Evolutionary conservation across 2,329 filamentous ascomycete genomes (phyloP), one percentile per base, ranked within the genome.

Genomic region (Gnomoniopsis sp.): DNA sequence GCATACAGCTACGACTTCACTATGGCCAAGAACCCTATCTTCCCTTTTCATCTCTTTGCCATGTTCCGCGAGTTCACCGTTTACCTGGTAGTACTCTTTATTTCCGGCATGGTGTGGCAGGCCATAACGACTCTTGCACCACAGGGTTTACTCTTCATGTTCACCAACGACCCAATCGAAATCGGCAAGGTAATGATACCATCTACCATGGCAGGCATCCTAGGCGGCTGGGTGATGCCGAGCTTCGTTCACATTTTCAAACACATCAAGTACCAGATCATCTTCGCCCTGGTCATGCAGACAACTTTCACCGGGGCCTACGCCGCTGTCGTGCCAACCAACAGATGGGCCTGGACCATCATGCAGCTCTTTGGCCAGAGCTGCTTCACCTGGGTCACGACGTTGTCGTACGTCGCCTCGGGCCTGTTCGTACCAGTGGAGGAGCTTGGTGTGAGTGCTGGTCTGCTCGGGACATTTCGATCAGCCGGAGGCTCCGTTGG

Each of bases 381-480:
- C n/a, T 67, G 65, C 61, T 72, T 72, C 60, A 65, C 69, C 21
- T 70, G 68, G 67, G 64, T 71, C 10, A 72, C 70, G 1, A 65
- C 67, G 19, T 60, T 70, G 1, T 65, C 65, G 1, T 72, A 72
- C 53, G 64, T 70, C 14, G 51, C 66, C 3, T 65, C 68, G 3
- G 68, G 68, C 34, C 64, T 72, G 3, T 66, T 67, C 58, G 69
- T 72, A 2, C 70, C 69, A 0, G 63, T 67, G 23, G 64, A 67
- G 30, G 67, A 70, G 48, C 64, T 72, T 3, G 69, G 70, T 26
- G 63, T 70, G 12, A 65, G 69, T 17, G 64, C 67, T 46, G 70
- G 70, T 8, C 56, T 71, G 17, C 60, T 71, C 14, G 70, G 70
- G 2, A 70, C 69, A 0, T 71, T 70, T 62, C 65, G 70, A 36